Percentiles rank a stretch among this genome's conserved stretches.
phyloP scores from a whole-genome alignment of 1,139 yeast species.

The Protomyces lactucae-debilis region DNA sequence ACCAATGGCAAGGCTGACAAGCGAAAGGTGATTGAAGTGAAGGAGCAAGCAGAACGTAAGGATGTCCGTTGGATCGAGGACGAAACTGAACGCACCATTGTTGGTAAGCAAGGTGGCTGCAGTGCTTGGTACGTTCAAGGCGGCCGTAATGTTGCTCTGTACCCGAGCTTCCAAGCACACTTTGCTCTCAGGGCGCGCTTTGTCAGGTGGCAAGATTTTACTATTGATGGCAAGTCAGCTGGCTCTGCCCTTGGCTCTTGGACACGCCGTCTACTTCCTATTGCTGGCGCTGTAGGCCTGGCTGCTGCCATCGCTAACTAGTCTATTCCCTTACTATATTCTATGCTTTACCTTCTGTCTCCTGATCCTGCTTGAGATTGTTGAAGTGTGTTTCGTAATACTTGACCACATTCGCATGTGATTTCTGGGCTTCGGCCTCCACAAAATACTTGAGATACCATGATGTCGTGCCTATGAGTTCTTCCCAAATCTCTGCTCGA shows the following conservation, averaged over 20 bases:
- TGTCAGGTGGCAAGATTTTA: conserved; percentile 23
- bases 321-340: not conserved
- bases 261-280: conserved; percentile 10
- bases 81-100: conserved; percentile 10
- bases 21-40: conserved; percentile 18
- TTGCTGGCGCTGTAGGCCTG: conserved; percentile 14
- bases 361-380: not conserved
- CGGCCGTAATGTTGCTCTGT: conserved; percentile 13
- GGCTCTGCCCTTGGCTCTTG: conserved; percentile 16
- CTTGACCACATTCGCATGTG: not conserved
- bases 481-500: conserved; percentile 3
- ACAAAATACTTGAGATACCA: conserved; percentile 22
- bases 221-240: conserved; percentile 17
- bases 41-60: conserved; percentile 10
- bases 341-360: not conserved
- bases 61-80: conserved; percentile 22
- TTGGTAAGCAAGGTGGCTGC: conserved; percentile 25
- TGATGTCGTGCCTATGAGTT: conserved; percentile 2
- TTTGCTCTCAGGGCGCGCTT: conserved; percentile 8
- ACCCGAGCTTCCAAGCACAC: conserved; percentile 24
- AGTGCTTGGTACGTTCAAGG: conserved; percentile 17
- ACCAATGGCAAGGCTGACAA: not conserved
- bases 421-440: not conserved
- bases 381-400: not conserved
- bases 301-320: not conserved